Evolutionary conservation across 495 filamentous ascomycete species (phyloP).

Genomic region (Stereocaulon alpinum): DNA sequence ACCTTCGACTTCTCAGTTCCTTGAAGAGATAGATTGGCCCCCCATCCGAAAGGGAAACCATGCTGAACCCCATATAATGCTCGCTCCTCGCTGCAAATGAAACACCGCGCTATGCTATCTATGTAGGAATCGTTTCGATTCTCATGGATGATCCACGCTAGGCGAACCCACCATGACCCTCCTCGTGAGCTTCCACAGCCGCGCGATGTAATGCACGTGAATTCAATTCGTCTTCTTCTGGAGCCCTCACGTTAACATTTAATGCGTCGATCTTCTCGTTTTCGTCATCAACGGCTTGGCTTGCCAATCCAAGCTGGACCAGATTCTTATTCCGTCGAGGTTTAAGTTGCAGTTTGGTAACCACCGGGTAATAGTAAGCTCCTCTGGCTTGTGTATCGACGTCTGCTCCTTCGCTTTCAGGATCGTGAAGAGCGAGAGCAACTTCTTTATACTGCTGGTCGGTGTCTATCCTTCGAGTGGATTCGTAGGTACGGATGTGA

Average conservation of each 20-base stretch:
- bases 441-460: conserved; percentile 46
- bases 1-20: too few species aligned
- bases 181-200: conserved; percentile 27
- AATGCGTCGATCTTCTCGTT: conserved; percentile 45
- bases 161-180: not conserved
- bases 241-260: conserved; percentile 43
- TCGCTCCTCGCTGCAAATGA: not conserved
- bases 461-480: conserved; percentile 51
- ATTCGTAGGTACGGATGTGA: conserved; percentile 75
- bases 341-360: conserved; percentile 55
- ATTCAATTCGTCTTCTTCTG: conserved; percentile 42
- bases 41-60: not conserved
- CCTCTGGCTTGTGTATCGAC: conserved; percentile 36
- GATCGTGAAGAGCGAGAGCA: conserved; percentile 53
- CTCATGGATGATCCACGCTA: too few species aligned
- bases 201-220: conserved; percentile 37
- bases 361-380: conserved; percentile 84
- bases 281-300: conserved; percentile 34
- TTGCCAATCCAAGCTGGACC: conserved; percentile 36
- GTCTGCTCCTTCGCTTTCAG: conserved; percentile 41
- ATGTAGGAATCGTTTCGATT: too few species aligned
- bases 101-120: too few species aligned
- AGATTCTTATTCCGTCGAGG: conserved; percentile 45
- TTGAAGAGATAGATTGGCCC: too few species aligned
- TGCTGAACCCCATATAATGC: not conserved